phyloP scores from a whole-genome alignment of 2,329 filamentous ascomycete species.

The Pseudogymnoascus sp. region DNA sequence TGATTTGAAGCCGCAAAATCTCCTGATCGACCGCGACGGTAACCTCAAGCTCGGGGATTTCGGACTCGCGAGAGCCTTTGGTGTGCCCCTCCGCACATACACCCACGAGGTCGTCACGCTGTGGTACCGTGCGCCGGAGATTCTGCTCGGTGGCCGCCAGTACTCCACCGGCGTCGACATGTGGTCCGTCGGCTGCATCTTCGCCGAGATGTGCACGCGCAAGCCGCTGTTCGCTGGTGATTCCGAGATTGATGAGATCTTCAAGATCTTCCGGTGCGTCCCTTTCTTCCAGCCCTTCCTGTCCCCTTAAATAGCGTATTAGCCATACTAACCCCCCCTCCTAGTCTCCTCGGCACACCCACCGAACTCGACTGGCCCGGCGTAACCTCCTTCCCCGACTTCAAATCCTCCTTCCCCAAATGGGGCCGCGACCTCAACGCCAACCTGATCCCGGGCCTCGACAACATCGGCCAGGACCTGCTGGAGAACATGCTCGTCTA shows the following conservation, averaged over 20 bases:
- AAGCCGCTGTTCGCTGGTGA: constrained; percentile 90
- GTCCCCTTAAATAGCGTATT: not conserved
- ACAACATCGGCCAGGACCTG: constrained; percentile 61
- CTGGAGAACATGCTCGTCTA: constrained; percentile 68
- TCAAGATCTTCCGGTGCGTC: constrained; percentile 80
- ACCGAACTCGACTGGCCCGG: constrained; percentile 78
- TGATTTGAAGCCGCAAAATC: constrained; percentile 83
- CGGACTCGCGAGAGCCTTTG: constrained; percentile 80
- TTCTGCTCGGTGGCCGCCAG: constrained; percentile 80
- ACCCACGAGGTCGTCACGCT: constrained; percentile 92
- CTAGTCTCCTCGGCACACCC: constrained; percentile 72
- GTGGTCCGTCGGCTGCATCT: constrained; percentile 93
- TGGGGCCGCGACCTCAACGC: constrained; percentile 65
- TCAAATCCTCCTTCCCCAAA: constrained; percentile 86
- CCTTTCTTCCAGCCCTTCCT: not conserved
- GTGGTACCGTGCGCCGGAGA: constrained; percentile 88
- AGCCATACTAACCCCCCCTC: constrained; percentile 17
- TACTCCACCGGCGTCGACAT: constrained; percentile 94
- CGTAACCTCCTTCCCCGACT: constrained; percentile 90
- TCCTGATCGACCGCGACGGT: constrained; percentile 76
- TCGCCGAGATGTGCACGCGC: constrained; percentile 91
- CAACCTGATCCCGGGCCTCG: constrained; percentile 62
- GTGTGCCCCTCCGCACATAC: constrained; percentile 82
- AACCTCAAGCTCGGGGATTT: constrained; percentile 90
- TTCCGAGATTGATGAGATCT: constrained; percentile 88